A percentile compares a stretch with the other conserved stretches of the same genome.
Conservation (phyloP, 495 filamentous ascomycete species). For the Neurospora sp. region DNA sequence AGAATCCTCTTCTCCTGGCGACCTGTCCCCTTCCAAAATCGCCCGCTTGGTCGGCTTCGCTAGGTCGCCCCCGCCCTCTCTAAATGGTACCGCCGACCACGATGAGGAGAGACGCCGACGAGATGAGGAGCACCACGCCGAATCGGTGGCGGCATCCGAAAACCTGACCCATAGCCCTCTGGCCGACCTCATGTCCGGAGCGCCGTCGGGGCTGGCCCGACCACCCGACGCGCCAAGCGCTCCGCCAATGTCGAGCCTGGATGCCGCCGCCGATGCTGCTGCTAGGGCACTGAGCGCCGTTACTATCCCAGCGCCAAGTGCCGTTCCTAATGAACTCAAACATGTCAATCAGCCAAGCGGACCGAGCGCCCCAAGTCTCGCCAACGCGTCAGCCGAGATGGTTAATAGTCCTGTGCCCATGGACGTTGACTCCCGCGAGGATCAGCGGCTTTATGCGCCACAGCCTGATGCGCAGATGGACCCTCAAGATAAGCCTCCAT, state of each 20-base stretch:
- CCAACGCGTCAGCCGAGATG: conserved; percentile 23
- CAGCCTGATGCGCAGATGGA: conserved; percentile 39
- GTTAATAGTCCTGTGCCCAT: conserved; percentile 33
- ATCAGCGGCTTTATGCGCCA: conserved; percentile 21
- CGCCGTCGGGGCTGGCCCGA: conserved; percentile 41
- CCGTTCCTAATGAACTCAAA: conserved; percentile 20
- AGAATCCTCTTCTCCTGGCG: conserved; percentile 23
- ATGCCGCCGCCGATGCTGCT: conserved; percentile 28
- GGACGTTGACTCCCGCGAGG: conserved; percentile 31
- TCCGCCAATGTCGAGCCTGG: conserved; percentile 17
- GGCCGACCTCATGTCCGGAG: conserved; percentile 43
- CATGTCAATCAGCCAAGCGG: conserved; percentile 33
- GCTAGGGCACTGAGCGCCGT: conserved; percentile 22
- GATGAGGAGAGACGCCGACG: conserved; percentile 42
- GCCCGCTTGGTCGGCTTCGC: conserved; percentile 39
- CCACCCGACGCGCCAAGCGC: conserved; percentile 32
- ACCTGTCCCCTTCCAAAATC: conserved; percentile 42
- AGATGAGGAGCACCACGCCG: conserved; percentile 33
- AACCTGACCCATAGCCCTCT: conserved; percentile 45
- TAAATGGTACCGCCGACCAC: conserved; percentile 46
- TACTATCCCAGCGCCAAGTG: conserved; percentile 23
- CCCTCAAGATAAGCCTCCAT: conserved; percentile 26
- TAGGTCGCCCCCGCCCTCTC: conserved; percentile 25
- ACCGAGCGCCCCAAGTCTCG: conserved; percentile 26
- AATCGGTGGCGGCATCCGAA: conserved; percentile 32